Evolutionary conservation across 2,329 filamentous ascomycete species (phyloP), one percentile per base, ranked within the genome.

Genomic region (Penicillium sp.): DNA sequence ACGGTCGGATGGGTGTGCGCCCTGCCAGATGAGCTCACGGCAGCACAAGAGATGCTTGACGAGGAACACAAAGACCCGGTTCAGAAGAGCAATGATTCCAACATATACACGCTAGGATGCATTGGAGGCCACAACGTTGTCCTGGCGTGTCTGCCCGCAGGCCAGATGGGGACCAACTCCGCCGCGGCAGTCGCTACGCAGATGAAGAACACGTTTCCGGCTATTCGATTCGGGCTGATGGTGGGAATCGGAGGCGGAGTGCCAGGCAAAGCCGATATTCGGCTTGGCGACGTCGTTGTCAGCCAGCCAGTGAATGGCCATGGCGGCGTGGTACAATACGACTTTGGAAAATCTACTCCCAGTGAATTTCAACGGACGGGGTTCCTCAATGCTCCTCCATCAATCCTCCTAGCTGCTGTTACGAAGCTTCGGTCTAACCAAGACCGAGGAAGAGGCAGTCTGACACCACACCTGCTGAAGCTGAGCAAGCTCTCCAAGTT

Each of bases 1-100:
- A 71, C 66, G 1, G 61, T 75, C 31, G 72, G 65, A 27, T 75
- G 69, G 66, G 63, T 75, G 33, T 74, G 71, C 60, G 70, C 73
- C 13, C 47, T 74, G 7, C 53, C 60, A 1, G 50, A 67, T 9
- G 72, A 75, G 51, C 56, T 70, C 52, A 65, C 62, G 2, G 72
- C 71, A 6, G 70, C 69, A 6, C 59, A 54, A 7, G 56, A 54
- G 5, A 70, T 73, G 69, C 60, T 76, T 2, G 72, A 76, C 55
- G 61, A 70, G 10, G 54, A 54, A 14, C 33, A 47, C 13, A 51
- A 54, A 16, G 27, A 47, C 13, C 56, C 62, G 2, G 36, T 54
- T 14, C n/a, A 39, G 1, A 37, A 58, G 14, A 2, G 2, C 16
- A 13, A 50, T 19, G 67, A 73, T 35, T 51, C 52, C 14, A 72